Conservation (phyloP, 164 flowering plant species). For the Berberis vulgaris region DNA sequence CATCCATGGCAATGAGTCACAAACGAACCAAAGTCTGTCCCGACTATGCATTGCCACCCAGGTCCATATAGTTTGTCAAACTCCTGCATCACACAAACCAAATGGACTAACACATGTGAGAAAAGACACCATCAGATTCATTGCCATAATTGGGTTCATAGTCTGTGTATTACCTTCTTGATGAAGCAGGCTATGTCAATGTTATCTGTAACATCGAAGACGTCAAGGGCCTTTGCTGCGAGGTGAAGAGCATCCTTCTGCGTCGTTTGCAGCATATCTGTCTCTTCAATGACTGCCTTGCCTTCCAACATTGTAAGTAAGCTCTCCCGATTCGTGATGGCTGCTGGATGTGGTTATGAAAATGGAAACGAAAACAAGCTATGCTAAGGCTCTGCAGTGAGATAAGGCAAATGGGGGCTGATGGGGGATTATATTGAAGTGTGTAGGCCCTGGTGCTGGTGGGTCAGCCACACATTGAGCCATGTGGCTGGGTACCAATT, state of each 20-base stretch:
- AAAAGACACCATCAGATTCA: not conserved
- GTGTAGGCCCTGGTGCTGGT: no score
- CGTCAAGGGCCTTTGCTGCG: conserved; percentile 25
- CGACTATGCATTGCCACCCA: conserved; percentile 49
- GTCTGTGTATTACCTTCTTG: conserved; percentile 39
- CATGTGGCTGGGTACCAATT: no score
- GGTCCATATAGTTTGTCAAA: conserved; percentile 38
- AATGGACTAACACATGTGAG: not conserved
- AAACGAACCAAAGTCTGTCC: conserved; percentile 89
- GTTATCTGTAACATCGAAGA: conserved; percentile 23
- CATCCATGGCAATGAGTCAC: conserved; percentile 76
- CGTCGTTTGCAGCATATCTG: conserved; percentile 30
- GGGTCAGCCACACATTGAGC: no score
- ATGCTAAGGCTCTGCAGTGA: not conserved
- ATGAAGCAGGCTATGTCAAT: conserved; percentile 47
- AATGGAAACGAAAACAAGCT: not conserved
- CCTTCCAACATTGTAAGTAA: conserved; percentile 21
- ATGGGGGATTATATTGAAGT: no score
- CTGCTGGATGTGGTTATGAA: not conserved
- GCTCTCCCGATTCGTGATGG: not conserved
- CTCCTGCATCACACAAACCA: conserved; percentile 40
- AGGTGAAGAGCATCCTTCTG: conserved; percentile 22
- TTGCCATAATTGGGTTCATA: not conserved
- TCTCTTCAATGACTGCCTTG: conserved; percentile 27
- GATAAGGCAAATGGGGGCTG: not conserved